These are phyloP conservation scores for Candida sanyaensis DNA, from an alignment of 1,139 yeast species.

Conservation along the genomic window DNA sequence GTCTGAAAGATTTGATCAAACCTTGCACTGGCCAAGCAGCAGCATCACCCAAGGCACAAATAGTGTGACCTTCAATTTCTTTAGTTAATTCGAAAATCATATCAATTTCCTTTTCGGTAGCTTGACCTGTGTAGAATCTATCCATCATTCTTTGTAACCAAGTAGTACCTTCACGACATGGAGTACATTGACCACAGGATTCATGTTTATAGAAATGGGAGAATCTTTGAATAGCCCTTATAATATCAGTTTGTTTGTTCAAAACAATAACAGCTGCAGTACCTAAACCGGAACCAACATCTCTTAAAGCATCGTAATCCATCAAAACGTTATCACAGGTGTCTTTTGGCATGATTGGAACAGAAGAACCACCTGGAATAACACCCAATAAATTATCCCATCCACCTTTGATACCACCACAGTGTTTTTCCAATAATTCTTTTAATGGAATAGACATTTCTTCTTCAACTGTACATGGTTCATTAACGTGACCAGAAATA, in stretches of 20 bases:
- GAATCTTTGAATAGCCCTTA: conserved; percentile 83
- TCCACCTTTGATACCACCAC: conserved; percentile 89
- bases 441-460: conserved; percentile 87
- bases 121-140: conserved; percentile 76
- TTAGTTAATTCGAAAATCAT: conserved; percentile 79
- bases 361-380: conserved; percentile 88
- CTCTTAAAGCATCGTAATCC: conserved; percentile 86
- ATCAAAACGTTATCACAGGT: conserved; percentile 68
- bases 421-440: conserved; percentile 80
- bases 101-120: conserved; percentile 76
- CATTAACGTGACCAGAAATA: conserved; percentile 87
- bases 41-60: conserved; percentile 90
- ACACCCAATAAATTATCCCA: conserved; percentile 89
- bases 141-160: conserved; percentile 85
- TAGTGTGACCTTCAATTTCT: conserved; percentile 87
- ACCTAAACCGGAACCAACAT: conserved; percentile 84
- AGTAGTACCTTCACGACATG: conserved; percentile 93
- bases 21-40: conserved; percentile 95
- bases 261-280: conserved; percentile 91
- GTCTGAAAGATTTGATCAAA: conserved; percentile 77
- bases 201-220: conserved; percentile 84
- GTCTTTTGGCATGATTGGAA: conserved; percentile 72
- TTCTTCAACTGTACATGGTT: conserved; percentile 90
- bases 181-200: conserved; percentile 93
- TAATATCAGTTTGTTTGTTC: conserved; percentile 82